These are phyloP conservation scores for Alnus rubra DNA, from an alignment of 306 rosid genomes.

Conservation along the genomic window DNA sequence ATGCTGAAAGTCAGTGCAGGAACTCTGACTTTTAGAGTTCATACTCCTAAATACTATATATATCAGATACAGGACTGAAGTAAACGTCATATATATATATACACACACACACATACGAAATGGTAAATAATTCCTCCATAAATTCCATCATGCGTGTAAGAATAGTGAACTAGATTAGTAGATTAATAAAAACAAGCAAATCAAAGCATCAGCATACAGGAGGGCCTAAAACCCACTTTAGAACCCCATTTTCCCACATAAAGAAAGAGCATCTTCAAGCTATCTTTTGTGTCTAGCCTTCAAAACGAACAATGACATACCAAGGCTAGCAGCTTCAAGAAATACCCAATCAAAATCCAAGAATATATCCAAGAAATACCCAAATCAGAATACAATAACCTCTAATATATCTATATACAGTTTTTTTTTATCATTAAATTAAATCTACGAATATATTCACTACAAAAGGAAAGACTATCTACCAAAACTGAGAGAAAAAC, in stretches of 20 bases:
- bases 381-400: too few relatives aligned
- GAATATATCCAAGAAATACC: too few relatives aligned
- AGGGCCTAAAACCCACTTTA: constrained; percentile 78
- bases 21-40: neutral
- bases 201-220: constrained; percentile 21
- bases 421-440: too few relatives aligned
- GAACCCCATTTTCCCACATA: constrained; percentile 39
- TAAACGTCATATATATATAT: neutral
- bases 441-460: too few relatives aligned
- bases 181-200: constrained; percentile 19
- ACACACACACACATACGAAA: too few relatives aligned
- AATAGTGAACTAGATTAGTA: constrained; percentile 24
- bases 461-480: too few relatives aligned
- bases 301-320: neutral
- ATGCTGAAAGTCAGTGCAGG: neutral
- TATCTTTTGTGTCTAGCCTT: constrained; percentile 19
- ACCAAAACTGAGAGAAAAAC: too few relatives aligned
- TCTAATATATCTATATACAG: too few relatives aligned
- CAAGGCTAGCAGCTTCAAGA: neutral
- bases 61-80: neutral
- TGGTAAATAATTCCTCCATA: neutral
- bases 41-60: neutral
- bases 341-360: constrained; percentile 9
- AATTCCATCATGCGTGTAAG: constrained; percentile 8
- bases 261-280: neutral